Percentiles rank a stretch among this genome's conserved stretches.
Conservation (phyloP, 768 basidiomycete genomes). For the Tulasnella sp. region DNA sequence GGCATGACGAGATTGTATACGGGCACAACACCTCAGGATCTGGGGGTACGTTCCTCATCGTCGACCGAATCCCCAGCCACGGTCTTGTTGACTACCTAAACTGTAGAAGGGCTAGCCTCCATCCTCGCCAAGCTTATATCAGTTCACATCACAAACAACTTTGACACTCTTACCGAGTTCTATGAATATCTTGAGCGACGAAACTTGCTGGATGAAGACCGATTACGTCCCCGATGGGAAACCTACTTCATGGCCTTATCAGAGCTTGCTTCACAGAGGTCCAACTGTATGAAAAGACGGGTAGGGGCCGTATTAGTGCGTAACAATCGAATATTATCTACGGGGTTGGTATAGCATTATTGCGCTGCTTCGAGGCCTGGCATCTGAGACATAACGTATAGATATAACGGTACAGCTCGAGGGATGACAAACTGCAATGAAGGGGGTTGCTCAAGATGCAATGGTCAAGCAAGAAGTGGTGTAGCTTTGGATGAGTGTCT, state of each 20-base stretch:
- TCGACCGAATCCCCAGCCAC: too few species aligned
- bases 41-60: too few species aligned
- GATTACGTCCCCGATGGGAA: conserved; percentile 85
- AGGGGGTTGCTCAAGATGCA: conserved; percentile 79
- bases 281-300: conserved; percentile 94
- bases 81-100: too few species aligned
- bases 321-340: conserved; percentile 53
- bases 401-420: conserved; percentile 93
- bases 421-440: conserved; percentile 80
- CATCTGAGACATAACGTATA: conserved; percentile 22
- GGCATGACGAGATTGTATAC: too few species aligned
- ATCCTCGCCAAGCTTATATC: conserved; percentile 17
- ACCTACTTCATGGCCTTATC: conserved; percentile 96
- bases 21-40: too few species aligned
- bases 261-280: conserved; percentile 73
- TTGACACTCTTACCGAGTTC: conserved; percentile 39
- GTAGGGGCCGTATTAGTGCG: conserved; percentile 91
- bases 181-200: conserved; percentile 51
- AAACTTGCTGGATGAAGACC: conserved; percentile 55
- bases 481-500: conserved; percentile 63
- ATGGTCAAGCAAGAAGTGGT: conserved; percentile 33
- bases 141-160: conserved; percentile 53
- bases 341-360: conserved; percentile 40
- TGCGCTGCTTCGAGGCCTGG: neutral
- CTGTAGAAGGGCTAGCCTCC: too few species aligned